These are phyloP conservation scores for Helianthus tuberosus DNA, from an alignment of 129 eudicot genomes.

Conservation along the genomic window DNA sequence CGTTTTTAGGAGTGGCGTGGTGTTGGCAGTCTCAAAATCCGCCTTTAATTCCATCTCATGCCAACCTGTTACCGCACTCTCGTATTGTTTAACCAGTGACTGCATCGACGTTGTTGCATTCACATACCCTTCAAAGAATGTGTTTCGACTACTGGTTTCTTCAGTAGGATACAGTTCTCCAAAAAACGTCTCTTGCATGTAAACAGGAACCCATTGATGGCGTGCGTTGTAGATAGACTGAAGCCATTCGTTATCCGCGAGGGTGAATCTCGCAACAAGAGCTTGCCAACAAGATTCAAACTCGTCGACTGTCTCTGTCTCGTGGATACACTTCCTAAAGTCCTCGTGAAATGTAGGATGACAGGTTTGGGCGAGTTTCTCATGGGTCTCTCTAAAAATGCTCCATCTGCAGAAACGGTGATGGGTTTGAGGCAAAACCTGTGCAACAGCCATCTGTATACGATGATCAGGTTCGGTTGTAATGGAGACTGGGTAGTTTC, in stretches of 20 bases:
- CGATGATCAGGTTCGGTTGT: conserved; percentile 60
- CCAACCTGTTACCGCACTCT: conserved; percentile 57
- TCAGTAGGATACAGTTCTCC: conserved; percentile 51
- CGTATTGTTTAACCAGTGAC: conserved; percentile 56
- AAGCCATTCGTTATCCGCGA: conserved; percentile 70
- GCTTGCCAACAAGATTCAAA: conserved; percentile 70
- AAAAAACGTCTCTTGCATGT: conserved; percentile 61
- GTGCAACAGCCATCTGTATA: conserved; percentile 53
- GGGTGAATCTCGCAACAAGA: conserved; percentile 47
- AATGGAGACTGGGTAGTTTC: conserved; percentile 58
- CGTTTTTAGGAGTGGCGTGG: conserved; percentile 61
- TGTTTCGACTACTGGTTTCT: conserved; percentile 25
- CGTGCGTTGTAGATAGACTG: conserved; percentile 65
- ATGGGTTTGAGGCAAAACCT: conserved; percentile 50
- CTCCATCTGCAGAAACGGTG: conserved; percentile 75
- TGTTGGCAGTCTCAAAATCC: conserved; percentile 58
- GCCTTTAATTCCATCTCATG: conserved; percentile 66
- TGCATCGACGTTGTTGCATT: conserved; percentile 50
- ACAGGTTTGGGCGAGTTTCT: conserved; percentile 45
- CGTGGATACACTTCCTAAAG: conserved; percentile 57
- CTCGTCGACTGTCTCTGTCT: conserved; percentile 55
- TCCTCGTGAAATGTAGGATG: conserved; percentile 57
- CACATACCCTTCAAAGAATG: conserved; percentile 55
- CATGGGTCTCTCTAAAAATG: conserved; percentile 57
- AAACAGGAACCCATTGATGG: conserved; percentile 78